Evolutionary conservation across 2,329 filamentous ascomycete genomes (phyloP), one percentile per base, ranked within the genome.

Genomic region (Graphium sp.): DNA sequence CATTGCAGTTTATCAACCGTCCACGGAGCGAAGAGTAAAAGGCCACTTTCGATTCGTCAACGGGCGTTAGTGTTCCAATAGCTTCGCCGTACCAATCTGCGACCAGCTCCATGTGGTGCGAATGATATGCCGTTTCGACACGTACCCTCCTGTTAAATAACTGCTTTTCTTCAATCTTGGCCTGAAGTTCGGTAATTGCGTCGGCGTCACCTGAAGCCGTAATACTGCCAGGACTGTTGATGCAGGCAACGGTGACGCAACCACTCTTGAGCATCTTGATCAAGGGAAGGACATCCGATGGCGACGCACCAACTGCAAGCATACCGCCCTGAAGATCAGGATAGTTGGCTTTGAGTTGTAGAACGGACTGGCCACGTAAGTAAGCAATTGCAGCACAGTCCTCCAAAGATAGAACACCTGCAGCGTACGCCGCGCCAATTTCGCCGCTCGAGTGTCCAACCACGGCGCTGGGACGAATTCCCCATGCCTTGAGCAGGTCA

Each of bases 381-480:
- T 49, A 55, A 2, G 50, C 40, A 6, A 47, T 37, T 4, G 38
- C 37, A 16, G 51, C 40, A 8, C 46, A 48, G n/a, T 44, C 37
- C 3, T 38, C 36, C 20, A 40, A 28, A 2, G 39, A 34, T 15
- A 46, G 14, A 2, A 31, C 34, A 5, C 36, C 38, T 1, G 52
- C 41, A 1, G 57, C 49, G 31, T 57, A 63, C 0, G 60, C 60
- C 6, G 59, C 59, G 3, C 41, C 56, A 18, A 63, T 62, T 32
- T 66, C 60, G 10, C 60, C 60, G 26, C 47, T 53, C 0, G 57
- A 62, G 36, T 65, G 60, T 1, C 60, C 57, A 4, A 49, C 43
- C 0, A 61, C 56, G 5, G 44, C 47, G 0, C 37, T 25, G 0
- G 59, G 55, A 7, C 33, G 35, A n/a, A 65, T 43, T 1, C 48